These are phyloP conservation scores for Phallus indusiatus DNA, from an alignment of 768 basidiomycete species.

Conservation along the genomic window DNA sequence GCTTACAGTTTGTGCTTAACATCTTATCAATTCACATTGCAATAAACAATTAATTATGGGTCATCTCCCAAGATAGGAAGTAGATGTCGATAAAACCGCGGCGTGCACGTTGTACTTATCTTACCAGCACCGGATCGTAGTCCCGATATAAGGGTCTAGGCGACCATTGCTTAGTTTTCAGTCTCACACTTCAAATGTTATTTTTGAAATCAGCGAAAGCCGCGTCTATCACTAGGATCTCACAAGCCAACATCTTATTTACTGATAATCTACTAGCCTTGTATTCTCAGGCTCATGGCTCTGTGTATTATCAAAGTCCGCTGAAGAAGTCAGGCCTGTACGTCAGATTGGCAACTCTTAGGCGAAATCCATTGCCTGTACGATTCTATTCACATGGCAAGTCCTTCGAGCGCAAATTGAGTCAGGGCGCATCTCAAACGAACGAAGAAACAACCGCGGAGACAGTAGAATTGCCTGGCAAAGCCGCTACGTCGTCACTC, in stretches of 20 bases:
- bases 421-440: too few species aligned
- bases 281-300: too few species aligned
- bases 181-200: background rate
- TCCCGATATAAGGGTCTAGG: background rate
- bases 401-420: background rate
- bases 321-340: background rate
- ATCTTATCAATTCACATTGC: too few species aligned
- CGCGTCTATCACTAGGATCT: background rate
- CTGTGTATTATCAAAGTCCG: background rate
- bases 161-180: background rate
- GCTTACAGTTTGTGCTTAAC: too few species aligned
- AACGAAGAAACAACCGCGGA: background rate
- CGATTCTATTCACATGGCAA: background rate
- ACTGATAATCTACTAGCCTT: background rate
- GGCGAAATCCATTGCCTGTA: background rate
- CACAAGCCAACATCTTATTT: background rate
- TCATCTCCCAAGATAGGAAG: too few species aligned
- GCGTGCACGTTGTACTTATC: too few species aligned
- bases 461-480: constrained; percentile 2
- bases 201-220: background rate
- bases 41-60: too few species aligned
- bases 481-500: background rate
- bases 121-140: too few species aligned
- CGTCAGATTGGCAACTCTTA: background rate
- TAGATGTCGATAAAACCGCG: too few species aligned